Percentiles rank a stretch among this genome's conserved stretches.
Conservation (phyloP, 371 early-diverging fungal genomes). For the Rhizopus sp. region DNA sequence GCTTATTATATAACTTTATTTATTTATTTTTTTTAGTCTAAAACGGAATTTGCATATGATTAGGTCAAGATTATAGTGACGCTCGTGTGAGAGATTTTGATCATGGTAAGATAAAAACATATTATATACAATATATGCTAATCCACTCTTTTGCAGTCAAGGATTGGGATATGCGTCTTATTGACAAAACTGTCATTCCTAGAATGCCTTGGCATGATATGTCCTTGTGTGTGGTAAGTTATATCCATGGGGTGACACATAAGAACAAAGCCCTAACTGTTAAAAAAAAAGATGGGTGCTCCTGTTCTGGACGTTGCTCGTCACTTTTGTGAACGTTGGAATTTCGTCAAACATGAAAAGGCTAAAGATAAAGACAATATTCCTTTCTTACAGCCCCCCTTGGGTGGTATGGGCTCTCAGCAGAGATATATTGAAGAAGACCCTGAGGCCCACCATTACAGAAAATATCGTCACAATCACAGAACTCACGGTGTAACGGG, state of each 20-base stretch:
- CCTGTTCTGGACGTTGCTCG: conserved; percentile 85
- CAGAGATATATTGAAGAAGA: conserved; percentile 31
- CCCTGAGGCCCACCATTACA: conserved; percentile 16
- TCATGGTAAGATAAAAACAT: conserved; percentile 51
- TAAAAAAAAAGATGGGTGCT: conserved; percentile 56
- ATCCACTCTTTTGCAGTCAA: conserved; percentile 47
- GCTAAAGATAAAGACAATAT: conserved; percentile 34
- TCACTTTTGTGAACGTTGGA: conserved; percentile 95
- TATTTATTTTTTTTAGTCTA: neutral
- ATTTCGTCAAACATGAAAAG: conserved; percentile 73
- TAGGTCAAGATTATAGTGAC: conserved; percentile 91
- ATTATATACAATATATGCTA: neutral
- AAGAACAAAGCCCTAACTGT: conserved; percentile 4
- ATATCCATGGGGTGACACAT: conserved; percentile 7
- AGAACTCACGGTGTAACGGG: conserved; percentile 41
- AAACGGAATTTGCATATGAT: conserved; percentile 1
- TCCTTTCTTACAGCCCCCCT: conserved; percentile 49
- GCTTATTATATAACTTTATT: conserved; percentile 7
- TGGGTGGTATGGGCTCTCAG: conserved; percentile 40
- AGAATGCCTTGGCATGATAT: conserved; percentile 99
- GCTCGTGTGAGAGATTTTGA: conserved; percentile 89
- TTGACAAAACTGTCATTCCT: conserved; percentile 67
- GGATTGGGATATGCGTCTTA: conserved; percentile 59
- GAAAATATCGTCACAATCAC: conserved; percentile 30
- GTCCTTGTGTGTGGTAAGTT: conserved; percentile 68